Percentiles rank a stretch among this genome's conserved stretches.
Conservation (phyloP, 805 yeast species). For the Ogataea naganishii region DNA sequence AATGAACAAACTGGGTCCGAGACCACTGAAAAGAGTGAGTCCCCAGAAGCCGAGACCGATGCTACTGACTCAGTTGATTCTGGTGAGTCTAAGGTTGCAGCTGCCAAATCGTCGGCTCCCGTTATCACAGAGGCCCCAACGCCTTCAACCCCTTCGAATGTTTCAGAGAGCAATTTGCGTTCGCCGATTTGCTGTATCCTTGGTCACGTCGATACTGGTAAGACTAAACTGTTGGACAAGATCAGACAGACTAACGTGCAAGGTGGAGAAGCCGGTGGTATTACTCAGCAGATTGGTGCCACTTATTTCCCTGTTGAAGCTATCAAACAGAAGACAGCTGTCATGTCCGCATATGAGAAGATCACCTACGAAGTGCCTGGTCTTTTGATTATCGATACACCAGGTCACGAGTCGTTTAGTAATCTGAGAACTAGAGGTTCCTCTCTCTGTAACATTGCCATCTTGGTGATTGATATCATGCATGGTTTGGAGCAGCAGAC, state of each 20-base stretch:
- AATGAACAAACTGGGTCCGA: slow-evolving; percentile 25
- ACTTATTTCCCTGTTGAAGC: slow-evolving; percentile 98
- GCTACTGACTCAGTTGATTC: slow-evolving; percentile 16
- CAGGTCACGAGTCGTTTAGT: slow-evolving; percentile 99
- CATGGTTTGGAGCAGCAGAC: slow-evolving; percentile 99
- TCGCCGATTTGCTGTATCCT: slow-evolving; percentile 98
- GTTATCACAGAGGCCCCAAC: slow-evolving; percentile 11
- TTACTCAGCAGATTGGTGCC: slow-evolving; percentile 99
- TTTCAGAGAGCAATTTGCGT: slow-evolving; percentile 52
- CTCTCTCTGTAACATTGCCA: slow-evolving; percentile 97
- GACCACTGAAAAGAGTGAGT: slow-evolving; percentile 23
- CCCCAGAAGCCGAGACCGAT: slow-evolving; percentile 19
- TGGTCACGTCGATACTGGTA: slow-evolving; percentile 99
- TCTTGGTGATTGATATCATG: slow-evolving; percentile 96
- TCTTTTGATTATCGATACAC: slow-evolving; percentile 92
- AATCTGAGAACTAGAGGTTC: slow-evolving; percentile 98
- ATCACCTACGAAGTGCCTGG: slow-evolving; percentile 94
- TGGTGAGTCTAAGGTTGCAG: slow-evolving; percentile 11
- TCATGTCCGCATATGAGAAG: slow-evolving; percentile 81
- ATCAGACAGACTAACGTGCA: slow-evolving; percentile 98
- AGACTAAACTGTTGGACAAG: slow-evolving; percentile 92
- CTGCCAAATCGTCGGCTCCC: slow-evolving; percentile 10
- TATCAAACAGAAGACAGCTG: slow-evolving; percentile 82
- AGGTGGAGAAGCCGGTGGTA: slow-evolving; percentile 99
- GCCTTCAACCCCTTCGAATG: slow-evolving; percentile 20